Conservation (phyloP, 2,329 filamentous ascomycete species). For the Fusarium sp. region DNA sequence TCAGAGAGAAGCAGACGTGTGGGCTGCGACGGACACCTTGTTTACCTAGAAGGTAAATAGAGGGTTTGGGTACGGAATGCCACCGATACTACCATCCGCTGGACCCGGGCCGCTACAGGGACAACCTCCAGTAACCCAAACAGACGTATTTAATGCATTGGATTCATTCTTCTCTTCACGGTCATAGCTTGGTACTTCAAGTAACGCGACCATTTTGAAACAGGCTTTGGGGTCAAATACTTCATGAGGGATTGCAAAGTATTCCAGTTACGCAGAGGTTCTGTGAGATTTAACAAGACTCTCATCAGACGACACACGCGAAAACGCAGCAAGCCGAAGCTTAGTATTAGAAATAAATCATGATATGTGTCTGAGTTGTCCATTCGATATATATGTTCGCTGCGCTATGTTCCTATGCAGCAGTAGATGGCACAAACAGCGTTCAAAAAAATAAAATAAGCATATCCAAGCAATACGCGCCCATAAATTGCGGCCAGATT, state of each 20-base stretch:
- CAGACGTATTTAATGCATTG: background rate
- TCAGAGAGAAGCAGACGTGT: slow-evolving; percentile 52
- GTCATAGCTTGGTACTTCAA: background rate
- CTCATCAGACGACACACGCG: background rate
- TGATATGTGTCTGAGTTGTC: slow-evolving; percentile 10
- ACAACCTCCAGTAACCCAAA: background rate
- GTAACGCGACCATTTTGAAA: background rate
- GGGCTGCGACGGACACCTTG: slow-evolving; percentile 56
- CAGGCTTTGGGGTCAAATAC: background rate
- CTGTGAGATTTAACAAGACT: background rate
- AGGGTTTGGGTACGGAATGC: background rate
- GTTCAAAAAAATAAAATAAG: slow-evolving; percentile 1
- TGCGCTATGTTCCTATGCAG: slow-evolving; percentile 7
- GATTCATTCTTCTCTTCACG: background rate
- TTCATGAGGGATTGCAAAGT: background rate
- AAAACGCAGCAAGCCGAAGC: background rate
- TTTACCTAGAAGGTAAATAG: slow-evolving; percentile 47
- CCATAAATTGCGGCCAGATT: background rate
- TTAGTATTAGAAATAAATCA: slow-evolving; percentile 4
- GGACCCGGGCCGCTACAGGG: background rate
- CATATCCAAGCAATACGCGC: slow-evolving; percentile 8
- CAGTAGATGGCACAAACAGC: slow-evolving; percentile 14
- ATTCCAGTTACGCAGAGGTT: background rate
- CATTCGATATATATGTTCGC: slow-evolving; percentile 16
- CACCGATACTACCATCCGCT: background rate